Percentiles rank a stretch among this genome's conserved stretches.
These are phyloP conservation scores for Lepidium campestre DNA, from an alignment of 441 rosid species.

Conservation along the genomic window DNA sequence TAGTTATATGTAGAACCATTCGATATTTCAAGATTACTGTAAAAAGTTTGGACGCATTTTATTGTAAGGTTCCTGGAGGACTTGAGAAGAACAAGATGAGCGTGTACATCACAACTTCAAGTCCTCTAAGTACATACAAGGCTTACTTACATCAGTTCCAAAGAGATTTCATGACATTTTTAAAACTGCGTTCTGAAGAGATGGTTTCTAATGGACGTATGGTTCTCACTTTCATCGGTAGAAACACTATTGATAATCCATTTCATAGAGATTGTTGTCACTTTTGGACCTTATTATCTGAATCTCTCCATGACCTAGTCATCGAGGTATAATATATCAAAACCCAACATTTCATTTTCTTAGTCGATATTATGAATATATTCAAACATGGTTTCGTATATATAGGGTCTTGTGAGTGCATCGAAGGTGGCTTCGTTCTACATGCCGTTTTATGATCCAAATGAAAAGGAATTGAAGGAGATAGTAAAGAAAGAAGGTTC, in stretches of 20 bases:
- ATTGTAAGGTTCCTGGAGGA: constrained; percentile 18
- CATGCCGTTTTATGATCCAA: constrained; percentile 26
- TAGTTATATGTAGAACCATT: not conserved
- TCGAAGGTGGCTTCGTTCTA: constrained; percentile 20
- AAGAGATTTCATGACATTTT: constrained; percentile 27
- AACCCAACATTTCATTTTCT: not conserved
- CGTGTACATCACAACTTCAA: constrained; percentile 30
- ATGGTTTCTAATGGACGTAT: constrained; percentile 28
- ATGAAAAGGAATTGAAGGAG: constrained; percentile 6
- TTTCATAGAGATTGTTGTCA: constrained; percentile 21
- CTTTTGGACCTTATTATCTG: constrained; percentile 28
- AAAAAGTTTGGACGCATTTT: not conserved
- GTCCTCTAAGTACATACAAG: constrained; percentile 27
- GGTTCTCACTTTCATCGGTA: constrained; percentile 33
- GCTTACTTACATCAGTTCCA: constrained; percentile 34
- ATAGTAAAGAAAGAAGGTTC: constrained; percentile 18
- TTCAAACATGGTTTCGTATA: not conserved
- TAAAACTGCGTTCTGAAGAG: constrained; percentile 29
- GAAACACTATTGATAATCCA: constrained; percentile 21
- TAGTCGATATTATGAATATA: not conserved
- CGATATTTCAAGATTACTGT: not conserved
- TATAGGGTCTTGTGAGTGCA: constrained; percentile 20
- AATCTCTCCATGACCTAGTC: constrained; percentile 20
- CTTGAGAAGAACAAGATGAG: constrained; percentile 26
- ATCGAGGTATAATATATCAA: constrained; percentile 11